Base-by-base conservation (phyloP, 129 eudicot species). In the Chrysanthemum seticuspe region DNA sequence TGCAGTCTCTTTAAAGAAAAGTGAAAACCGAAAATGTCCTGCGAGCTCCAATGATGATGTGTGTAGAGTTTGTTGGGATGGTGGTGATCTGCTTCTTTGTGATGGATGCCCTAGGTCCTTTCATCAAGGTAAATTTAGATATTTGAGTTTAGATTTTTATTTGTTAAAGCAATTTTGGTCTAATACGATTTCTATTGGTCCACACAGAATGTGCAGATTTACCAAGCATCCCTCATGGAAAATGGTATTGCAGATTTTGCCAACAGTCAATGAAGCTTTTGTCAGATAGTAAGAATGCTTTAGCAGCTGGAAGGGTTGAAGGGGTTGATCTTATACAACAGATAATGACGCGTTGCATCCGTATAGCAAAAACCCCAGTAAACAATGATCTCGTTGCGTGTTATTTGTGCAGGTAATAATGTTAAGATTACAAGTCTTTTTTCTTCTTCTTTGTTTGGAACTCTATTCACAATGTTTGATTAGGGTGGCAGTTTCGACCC, bases 21-120 rank as follows among this genome's bases (percentile, higher is more conserved):
- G 83, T 9, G 73, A 75, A 23, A 67, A 44, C 55, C 79, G 84
- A 16, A 81, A 18, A 70, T 65, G 70, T 74, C 44, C 87, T 52
- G 66, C 68, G 5, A 90, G 80, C 69, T 85, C 72, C 66, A 94
- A 82, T 79, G 98, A 93, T 82, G 90, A 94, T 50, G 62, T 88
- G 70, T 94, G 99, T 91, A 75, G 78, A 82, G 82, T 94, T 44
- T 94, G 97, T 81, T 89, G 87, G 45, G 97, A 94, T 79, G 99
- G 99, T 85, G 99, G 97, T 49, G 79, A 86, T 68, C 96, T 94
- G 25, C 70, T 94, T 81, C 96, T 94, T 58, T 94, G 99, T 88
- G 96, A 90, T 85, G 97, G 93, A 74, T 94, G 99, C 76, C 99
- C 99, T 40, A 94, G 99, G 83, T 88, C 97, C 72, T 94, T 88